These are phyloP conservation scores for Helianthus tuberosus DNA, from an alignment of 129 eudicot genomes.

Conservation along the genomic window DNA sequence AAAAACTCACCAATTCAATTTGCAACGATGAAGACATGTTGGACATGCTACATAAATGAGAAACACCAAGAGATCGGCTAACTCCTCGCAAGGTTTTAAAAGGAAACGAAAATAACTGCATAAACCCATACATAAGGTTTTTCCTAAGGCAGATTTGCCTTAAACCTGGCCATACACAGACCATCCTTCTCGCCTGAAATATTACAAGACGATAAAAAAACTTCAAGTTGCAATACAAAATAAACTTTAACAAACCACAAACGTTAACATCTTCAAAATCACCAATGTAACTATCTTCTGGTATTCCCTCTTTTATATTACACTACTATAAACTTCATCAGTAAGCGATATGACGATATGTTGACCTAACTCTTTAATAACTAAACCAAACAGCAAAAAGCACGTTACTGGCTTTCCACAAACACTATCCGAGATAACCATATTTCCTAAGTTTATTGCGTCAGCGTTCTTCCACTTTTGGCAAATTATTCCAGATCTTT, in stretches of 20 bases:
- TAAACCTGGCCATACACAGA: conserved; percentile 82
- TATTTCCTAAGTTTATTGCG: conserved; percentile 10
- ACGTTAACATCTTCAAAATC: conserved; percentile 4
- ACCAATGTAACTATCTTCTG: background rate
- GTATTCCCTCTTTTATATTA: conserved; percentile 12
- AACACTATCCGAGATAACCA: conserved; percentile 7
- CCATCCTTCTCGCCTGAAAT: conserved; percentile 65
- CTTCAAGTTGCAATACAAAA: conserved; percentile 6
- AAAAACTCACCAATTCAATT: conserved; percentile 73
- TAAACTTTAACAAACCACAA: background rate
- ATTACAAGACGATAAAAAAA: conserved; percentile 2
- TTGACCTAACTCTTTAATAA: conserved; percentile 31
- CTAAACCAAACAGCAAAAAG: conserved; percentile 21
- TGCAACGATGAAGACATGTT: conserved; percentile 70
- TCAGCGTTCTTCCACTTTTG: conserved; percentile 25
- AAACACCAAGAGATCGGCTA: conserved; percentile 72
- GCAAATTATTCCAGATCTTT: conserved; percentile 18
- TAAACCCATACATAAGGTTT: conserved; percentile 73
- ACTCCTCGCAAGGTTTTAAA: conserved; percentile 81
- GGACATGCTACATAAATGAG: conserved; percentile 68
- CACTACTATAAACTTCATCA: background rate
- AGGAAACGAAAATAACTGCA: conserved; percentile 74
- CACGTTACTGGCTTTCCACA: conserved; percentile 31
- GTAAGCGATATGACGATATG: conserved; percentile 5
- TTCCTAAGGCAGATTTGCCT: conserved; percentile 84